A percentile compares a stretch with the other conserved stretches of the same genome.
phyloP scores from a whole-genome alignment of 140 eudicot genomes.

The Anethum foeniculum region DNA sequence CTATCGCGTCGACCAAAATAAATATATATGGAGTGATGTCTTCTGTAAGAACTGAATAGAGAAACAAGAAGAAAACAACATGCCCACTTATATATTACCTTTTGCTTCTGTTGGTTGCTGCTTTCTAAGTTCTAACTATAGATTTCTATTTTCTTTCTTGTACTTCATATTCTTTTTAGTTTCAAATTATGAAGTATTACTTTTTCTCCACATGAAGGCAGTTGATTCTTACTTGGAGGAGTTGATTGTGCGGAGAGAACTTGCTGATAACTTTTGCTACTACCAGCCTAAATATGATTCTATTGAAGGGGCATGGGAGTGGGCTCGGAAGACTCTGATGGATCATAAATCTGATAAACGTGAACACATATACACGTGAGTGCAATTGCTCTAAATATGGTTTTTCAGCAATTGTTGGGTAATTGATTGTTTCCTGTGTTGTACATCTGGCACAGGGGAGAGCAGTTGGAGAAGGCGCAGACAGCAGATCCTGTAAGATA shows the following conservation, averaged over 20 bases:
- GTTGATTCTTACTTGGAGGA: constrained; percentile 90
- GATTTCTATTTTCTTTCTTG: neutral
- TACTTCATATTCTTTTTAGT: neutral
- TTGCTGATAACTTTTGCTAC: constrained; percentile 87
- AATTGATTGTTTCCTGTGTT: constrained; percentile 1
- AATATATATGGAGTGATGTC: neutral
- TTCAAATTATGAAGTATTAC: neutral
- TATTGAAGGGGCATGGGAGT: constrained; percentile 92
- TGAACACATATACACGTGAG: constrained; percentile 75
- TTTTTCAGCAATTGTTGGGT: neutral
- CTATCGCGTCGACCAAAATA: neutral
- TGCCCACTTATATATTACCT: neutral
- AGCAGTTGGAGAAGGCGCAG: constrained; percentile 91
- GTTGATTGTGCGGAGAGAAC: constrained; percentile 79
- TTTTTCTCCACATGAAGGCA: constrained; percentile 39
- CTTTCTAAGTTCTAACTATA: too few relatives aligned
- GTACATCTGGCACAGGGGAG: constrained; percentile 44
- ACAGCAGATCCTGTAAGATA: constrained; percentile 84
- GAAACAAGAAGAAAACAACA: neutral
- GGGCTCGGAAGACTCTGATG: constrained; percentile 86
- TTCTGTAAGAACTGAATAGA: neutral
- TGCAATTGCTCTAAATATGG: constrained; percentile 8
- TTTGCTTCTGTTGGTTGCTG: neutral
- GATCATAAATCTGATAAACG: constrained; percentile 82
- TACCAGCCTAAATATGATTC: constrained; percentile 93